These are phyloP conservation scores for Rhizopogon rudus DNA, from an alignment of 768 basidiomycete genomes.

Conservation along the genomic window DNA sequence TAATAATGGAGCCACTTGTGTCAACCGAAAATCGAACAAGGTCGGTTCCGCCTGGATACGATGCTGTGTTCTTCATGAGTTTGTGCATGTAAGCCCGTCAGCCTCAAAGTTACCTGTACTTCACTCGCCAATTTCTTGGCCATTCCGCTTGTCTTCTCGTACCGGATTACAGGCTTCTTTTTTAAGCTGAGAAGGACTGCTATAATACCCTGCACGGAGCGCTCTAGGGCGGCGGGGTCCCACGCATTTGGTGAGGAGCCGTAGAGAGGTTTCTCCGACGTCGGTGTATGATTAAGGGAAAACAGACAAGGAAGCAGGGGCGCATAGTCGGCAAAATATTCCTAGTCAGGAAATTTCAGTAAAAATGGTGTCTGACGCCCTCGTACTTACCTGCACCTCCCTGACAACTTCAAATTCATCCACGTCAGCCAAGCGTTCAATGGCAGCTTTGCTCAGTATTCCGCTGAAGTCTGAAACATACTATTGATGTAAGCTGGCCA, in stretches of 20 bases:
- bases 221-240: constrained; percentile 68
- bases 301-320: constrained; percentile 84
- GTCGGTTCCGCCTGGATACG: constrained; percentile 75
- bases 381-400: constrained; percentile 80
- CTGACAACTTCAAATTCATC: constrained; percentile 96
- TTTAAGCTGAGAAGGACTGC: constrained; percentile 90
- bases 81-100: constrained; percentile 5
- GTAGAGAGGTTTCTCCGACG: constrained; percentile 58
- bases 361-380: neutral
- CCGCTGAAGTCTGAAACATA: constrained; percentile 84
- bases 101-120: constrained; percentile 53
- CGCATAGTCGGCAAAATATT: constrained; percentile 96
- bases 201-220: constrained; percentile 74
- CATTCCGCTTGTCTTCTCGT: constrained; percentile 90
- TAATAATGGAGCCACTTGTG: constrained; percentile 83
- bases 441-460: constrained; percentile 80
- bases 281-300: constrained; percentile 76
- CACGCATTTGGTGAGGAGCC: constrained; percentile 69
- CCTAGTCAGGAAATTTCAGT: constrained; percentile 40
- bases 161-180: constrained; percentile 93
- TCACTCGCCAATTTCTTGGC: constrained; percentile 87
- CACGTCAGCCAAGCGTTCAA: constrained; percentile 88
- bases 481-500: constrained; percentile 12
- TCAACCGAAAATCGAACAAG: constrained; percentile 89
- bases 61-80: constrained; percentile 41